These are phyloP conservation scores for Polytrichum formosum DNA, from an alignment of 225 moss, liverwort and hornwort species.

Conservation along the genomic window DNA sequence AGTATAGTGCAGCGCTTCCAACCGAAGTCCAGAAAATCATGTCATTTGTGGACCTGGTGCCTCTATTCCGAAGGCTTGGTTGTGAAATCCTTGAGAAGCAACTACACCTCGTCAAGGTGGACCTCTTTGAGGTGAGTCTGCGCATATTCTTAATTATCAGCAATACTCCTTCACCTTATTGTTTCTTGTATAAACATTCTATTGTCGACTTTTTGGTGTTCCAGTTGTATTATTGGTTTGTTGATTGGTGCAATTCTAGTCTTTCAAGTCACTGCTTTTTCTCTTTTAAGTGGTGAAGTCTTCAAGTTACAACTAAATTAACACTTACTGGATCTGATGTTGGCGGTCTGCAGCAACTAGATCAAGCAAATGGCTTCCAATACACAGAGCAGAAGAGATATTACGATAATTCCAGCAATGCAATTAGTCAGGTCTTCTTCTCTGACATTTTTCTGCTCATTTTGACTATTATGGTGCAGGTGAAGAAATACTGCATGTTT, in stretches of 20 bases:
- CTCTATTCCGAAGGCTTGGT: conserved; percentile 75
- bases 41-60: conserved; percentile 77
- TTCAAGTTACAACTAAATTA: neutral
- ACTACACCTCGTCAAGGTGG: conserved; percentile 48
- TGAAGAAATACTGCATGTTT: too few relatives aligned
- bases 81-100: conserved; percentile 70
- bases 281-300: neutral
- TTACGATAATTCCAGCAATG: conserved; percentile 54
- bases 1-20: conserved; percentile 72
- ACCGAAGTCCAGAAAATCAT: conserved; percentile 61
- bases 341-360: conserved; percentile 17
- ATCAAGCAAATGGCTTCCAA: conserved; percentile 72
- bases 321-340: too few relatives aligned
- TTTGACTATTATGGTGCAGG: conserved; percentile 1
- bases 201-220: too few relatives aligned
- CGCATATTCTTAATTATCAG: neutral
- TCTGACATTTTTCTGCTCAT: neutral
- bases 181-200: too few relatives aligned
- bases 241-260: neutral
- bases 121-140: conserved; percentile 59
- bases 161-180: too few relatives aligned
- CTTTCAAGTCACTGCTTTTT: neutral
- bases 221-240: too few relatives aligned
- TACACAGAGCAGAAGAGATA: conserved; percentile 64
- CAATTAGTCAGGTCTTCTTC: conserved; percentile 50